Evolutionary conservation across 2,329 filamentous ascomycete genomes (phyloP).

Genomic region (Diaporthe sp.): DNA sequence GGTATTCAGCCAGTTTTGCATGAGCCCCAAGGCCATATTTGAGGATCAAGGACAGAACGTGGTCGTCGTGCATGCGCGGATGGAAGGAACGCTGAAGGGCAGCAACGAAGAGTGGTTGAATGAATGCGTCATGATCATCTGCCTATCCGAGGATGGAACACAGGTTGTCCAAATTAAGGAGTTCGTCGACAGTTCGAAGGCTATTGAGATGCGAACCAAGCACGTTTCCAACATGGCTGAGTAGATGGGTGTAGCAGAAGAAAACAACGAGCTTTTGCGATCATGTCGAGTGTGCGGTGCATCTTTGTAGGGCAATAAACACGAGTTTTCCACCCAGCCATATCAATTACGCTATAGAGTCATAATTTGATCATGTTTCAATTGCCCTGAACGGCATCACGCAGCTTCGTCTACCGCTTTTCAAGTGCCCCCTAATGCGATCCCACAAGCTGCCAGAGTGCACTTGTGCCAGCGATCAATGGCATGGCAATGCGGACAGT

Average conservation of each 20-base stretch:
- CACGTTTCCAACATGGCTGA: not conserved
- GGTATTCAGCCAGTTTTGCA: not conserved
- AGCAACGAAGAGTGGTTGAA: not conserved
- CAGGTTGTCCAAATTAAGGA: not conserved
- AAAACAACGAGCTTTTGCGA: not conserved
- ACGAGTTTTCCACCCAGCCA: too few species aligned
- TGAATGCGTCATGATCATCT: not conserved
- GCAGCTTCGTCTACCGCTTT: not conserved
- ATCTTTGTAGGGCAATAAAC: not conserved
- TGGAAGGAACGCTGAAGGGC: not conserved
- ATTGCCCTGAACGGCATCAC: too few species aligned
- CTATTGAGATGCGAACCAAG: not conserved
- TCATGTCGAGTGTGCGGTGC: not conserved
- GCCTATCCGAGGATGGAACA: not conserved
- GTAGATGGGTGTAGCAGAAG: not conserved
- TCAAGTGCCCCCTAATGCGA: not conserved
- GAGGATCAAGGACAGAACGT: not conserved
- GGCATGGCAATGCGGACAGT: not conserved
- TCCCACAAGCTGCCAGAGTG: constrained; percentile 3
- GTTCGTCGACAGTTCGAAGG: not conserved
- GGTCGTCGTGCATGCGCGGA: not conserved
- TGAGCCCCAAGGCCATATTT: not conserved
- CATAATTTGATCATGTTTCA: too few species aligned
- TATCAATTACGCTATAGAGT: too few species aligned
- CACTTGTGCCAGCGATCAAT: not conserved